A percentile compares a stretch with the other conserved stretches of the same genome.
These are phyloP conservation scores for Hypoxylon intermedium DNA, from an alignment of 495 filamentous ascomycete genomes.

Conservation along the genomic window DNA sequence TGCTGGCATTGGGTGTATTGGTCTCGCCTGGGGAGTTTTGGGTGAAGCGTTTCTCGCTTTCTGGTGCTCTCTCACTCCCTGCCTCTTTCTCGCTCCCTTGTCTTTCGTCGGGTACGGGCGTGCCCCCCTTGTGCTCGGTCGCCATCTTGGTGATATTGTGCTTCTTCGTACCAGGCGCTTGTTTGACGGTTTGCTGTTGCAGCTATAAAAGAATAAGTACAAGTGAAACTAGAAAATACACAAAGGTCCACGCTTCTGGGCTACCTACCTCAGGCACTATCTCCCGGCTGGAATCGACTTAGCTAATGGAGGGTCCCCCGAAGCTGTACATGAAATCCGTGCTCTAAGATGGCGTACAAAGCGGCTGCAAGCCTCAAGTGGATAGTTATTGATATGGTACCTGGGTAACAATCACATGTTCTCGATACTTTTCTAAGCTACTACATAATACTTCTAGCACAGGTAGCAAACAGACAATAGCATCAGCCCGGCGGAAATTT, in stretches of 20 bases:
- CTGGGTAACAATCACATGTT: neutral
- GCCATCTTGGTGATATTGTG: constrained; percentile 3
- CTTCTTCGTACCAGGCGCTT: neutral
- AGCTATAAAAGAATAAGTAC: neutral
- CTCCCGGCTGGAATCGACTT: too few species aligned
- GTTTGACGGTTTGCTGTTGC: neutral
- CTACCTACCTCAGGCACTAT: too few species aligned
- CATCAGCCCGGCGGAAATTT: neutral
- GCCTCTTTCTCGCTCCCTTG: neutral
- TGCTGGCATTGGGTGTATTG: neutral
- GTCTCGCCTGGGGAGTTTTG: neutral
- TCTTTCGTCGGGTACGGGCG: neutral
- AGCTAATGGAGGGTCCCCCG: too few species aligned
- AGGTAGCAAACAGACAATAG: neutral
- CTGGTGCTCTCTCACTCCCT: constrained; percentile 2
- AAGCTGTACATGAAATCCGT: too few species aligned
- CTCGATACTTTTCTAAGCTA: neutral
- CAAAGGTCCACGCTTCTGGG: neutral
- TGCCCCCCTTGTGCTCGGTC: neutral
- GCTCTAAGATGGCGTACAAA: too few species aligned
- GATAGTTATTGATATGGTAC: too few species aligned
- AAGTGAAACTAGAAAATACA: neutral
- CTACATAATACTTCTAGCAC: too few species aligned
- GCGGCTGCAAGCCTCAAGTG: too few species aligned
- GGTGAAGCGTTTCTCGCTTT: constrained; percentile 1